Base-by-base conservation (phyloP, 163 green algal genomes). In the Prototheca wickerhamii region DNA sequence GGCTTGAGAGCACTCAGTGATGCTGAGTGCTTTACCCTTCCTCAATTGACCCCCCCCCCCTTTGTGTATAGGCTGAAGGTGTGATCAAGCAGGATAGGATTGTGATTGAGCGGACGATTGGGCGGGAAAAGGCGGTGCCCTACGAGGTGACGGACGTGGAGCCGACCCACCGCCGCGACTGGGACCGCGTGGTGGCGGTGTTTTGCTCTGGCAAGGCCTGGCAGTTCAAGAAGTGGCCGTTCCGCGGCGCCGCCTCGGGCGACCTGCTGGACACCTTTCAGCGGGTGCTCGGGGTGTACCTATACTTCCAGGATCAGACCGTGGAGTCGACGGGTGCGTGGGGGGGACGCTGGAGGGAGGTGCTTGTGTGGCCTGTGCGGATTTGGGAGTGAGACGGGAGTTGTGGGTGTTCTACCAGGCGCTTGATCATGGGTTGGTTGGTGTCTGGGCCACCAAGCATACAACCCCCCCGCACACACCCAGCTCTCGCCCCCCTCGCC, bases 161-260 rank as follows among this genome's bases (percentile, higher is more conserved):
- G 42, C 82, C 88, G 10, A 10, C 55, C n/a, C 57, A 65, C 55
- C 61, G 70, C 43, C 25, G 77, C 35, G 84, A 92, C 61, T 97
- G 90, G 90, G 61, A 82, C 33, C 81, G 90, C 0, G 87, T 97
- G 40, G 90, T 93, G 40, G 87, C 84, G 12, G 84, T 96, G 15
- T 83, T 96, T 58, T 87, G 90, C 51, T 75, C 85, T 61, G 90
- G 90, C 46, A 88, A 86, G 70, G 74, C 86, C 34, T 97, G 90
- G 90, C 90, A 97, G 79, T 95, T 97, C 79, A 95, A 93, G 67
- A 78, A 80, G 26, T 95, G 76, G 65, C 87, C 87, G 26, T 75
- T 75, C 46, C 35, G 49, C 2, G 30, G 40, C 7, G 25, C 43
- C 32, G 57, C 4, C 20, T 3, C 25, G 18, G 89, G 87, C 4